Evolutionary conservation across 805 yeast genomes (phyloP), one percentile per base, ranked within the genome.

Genomic region (Ogataea ramenticola): DNA sequence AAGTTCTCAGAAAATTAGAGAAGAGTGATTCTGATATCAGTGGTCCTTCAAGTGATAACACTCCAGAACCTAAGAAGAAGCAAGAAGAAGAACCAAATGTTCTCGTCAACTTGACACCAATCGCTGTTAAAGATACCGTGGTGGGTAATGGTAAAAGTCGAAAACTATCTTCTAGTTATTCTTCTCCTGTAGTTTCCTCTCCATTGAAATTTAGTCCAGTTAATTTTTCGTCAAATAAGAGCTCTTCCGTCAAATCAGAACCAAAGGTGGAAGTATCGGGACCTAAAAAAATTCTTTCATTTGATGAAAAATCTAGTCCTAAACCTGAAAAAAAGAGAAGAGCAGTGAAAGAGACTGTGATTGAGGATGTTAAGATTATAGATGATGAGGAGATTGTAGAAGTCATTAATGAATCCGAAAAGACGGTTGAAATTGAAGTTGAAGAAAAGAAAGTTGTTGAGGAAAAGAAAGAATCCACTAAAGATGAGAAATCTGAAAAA

Each of bases 1-100:
- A 46, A 32, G 40, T 50, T 8, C 39, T 43, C 4, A 48, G 53
- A 43, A 50, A 48, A 40, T 26, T 26, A 20, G 42, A 31, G 27
- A 44, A 33, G 17, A 35, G 26, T 8, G 48, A 47, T 37, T 50
- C 48, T 12, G 42, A 47, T 19, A 40, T 36, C 2, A 29, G 33
- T 39, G 21, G 19, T 30, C 12, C 20, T 12, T 12, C 20, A 12
- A n/a, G 31, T 24, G 41, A 39, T 15, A 17, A 17, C 10, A 29
- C 41, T 14, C 41, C 41, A 20, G 27, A 4, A 14, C 17, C 27
- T 3, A 30, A 26, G 22, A 24, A 37, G 12, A 29, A 29, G 12
- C 12, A 4, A 8, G n/a, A 29, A 29, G n/a, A 29, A 11, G 32
- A 29, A 11, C 11, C 22, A 10, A 14, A 29, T 29, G 12, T 29